A percentile compares a stretch with the other conserved stretches of the same genome.
phyloP scores from a whole-genome alignment of 2,329 filamentous ascomycete genomes.

The Claviceps sp. region DNA sequence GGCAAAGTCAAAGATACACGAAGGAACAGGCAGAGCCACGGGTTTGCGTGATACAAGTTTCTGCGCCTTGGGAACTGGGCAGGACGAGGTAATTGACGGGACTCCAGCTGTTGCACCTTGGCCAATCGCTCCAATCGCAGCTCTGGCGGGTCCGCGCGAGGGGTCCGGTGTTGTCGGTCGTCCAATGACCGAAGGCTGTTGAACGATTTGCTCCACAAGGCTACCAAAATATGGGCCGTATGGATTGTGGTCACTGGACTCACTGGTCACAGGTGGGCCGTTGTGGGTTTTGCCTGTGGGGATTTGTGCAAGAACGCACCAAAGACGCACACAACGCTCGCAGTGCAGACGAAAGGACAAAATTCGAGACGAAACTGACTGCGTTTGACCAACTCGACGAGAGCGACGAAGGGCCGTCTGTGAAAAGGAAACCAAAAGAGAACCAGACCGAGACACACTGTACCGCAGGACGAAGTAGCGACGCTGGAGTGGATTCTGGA shows the following conservation, averaged over 20 bases:
- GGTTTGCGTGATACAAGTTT: conserved; percentile 13
- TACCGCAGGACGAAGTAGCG: not conserved
- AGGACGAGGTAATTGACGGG: conserved; percentile 7
- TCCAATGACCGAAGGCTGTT: conserved; percentile 1
- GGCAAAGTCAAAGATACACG: conserved; percentile 11
- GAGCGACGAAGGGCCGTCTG: no score
- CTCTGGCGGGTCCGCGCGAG: not conserved
- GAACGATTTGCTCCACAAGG: not conserved
- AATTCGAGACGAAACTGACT: not conserved
- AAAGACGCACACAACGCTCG: not conserved
- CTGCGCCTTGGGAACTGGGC: conserved; percentile 8
- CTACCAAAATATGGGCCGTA: not conserved
- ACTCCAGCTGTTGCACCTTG: not conserved
- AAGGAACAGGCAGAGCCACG: conserved; percentile 9
- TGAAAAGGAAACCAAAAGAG: not conserved
- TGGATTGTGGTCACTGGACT: not conserved
- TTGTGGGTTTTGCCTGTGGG: no score
- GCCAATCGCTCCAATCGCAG: not conserved
- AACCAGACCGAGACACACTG: not conserved
- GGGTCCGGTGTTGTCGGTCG: not conserved
- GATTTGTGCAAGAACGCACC: no score
- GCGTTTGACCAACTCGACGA: not conserved
- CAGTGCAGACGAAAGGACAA: not conserved
- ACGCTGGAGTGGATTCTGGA: not conserved
- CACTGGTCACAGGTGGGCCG: not conserved